Percentiles rank a stretch among this genome's conserved stretches.
Conservation (phyloP, 2,329 filamentous ascomycete species). For the Falciphora oryzae region DNA sequence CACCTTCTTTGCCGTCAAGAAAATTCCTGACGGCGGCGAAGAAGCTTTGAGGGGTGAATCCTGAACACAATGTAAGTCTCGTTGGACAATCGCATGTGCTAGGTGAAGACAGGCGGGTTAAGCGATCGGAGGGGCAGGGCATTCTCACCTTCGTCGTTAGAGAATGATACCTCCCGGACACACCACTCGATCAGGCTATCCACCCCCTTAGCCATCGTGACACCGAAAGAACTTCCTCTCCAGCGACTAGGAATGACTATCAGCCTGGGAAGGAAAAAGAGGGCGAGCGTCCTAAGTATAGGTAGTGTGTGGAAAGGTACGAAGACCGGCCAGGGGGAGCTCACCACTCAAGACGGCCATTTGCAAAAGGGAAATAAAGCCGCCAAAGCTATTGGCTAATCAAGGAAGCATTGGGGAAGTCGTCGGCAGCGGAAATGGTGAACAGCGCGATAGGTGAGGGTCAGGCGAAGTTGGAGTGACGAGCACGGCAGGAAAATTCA, state of each 20-base stretch:
- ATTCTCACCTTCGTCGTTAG: slow-evolving; percentile 34
- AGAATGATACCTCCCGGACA: slow-evolving; percentile 37
- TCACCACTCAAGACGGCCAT: not conserved
- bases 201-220: slow-evolving; percentile 31
- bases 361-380: not conserved
- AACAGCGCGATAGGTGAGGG: not conserved
- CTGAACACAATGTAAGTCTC: slow-evolving; percentile 10
- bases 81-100: not conserved
- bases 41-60: slow-evolving; percentile 19
- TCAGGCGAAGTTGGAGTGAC: not conserved
- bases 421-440: no score
- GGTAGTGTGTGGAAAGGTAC: not conserved
- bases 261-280: not conserved
- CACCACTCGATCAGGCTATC: slow-evolving; percentile 40
- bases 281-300: no score
- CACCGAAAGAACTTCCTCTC: not conserved
- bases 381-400: not conserved
- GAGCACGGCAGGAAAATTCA: not conserved
- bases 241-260: not conserved
- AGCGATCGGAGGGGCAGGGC: not conserved
- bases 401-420: not conserved
- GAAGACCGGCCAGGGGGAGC: not conserved
- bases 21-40: slow-evolving; percentile 17
- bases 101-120: not conserved
- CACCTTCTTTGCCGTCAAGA: slow-evolving; percentile 5